Conservation (phyloP, 2,329 filamentous ascomycete genomes). For the Fusarium fracticaudum region DNA sequence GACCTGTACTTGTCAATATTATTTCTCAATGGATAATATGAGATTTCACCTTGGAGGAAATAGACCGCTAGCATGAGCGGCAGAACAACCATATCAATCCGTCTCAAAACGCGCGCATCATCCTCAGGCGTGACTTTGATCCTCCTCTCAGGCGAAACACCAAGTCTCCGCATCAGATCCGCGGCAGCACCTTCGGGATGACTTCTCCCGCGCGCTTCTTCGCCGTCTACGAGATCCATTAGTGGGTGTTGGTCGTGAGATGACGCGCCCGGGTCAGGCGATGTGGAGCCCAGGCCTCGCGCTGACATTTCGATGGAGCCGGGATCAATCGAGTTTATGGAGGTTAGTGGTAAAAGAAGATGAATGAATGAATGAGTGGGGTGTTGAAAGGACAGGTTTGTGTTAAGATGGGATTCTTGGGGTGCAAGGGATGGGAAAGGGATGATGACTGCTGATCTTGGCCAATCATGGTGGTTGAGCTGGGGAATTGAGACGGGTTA, state of each 20-base stretch:
- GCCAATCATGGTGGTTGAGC: neutral
- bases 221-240: slow-evolving; percentile 12
- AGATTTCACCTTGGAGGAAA: slow-evolving; percentile 21
- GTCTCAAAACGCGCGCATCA: slow-evolving; percentile 26
- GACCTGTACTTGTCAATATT: neutral
- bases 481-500: neutral
- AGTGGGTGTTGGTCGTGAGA: slow-evolving; percentile 13
- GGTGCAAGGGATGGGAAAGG: slow-evolving; percentile 2
- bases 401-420: neutral
- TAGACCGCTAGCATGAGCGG: slow-evolving; percentile 37
- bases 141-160: slow-evolving; percentile 21
- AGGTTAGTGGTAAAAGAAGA: neutral
- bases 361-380: neutral
- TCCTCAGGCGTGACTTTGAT: slow-evolving; percentile 35
- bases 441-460: slow-evolving; percentile 1
- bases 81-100: slow-evolving; percentile 32
- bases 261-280: slow-evolving; percentile 14
- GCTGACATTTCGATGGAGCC: neutral
- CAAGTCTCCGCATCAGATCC: slow-evolving; percentile 17
- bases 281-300: slow-evolving; percentile 7
- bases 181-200: neutral
- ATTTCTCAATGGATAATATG: rapidly evolving
- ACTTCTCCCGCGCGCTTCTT: neutral
- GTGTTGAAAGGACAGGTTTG: neutral
- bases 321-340: neutral